Evolutionary conservation across 2,329 filamentous ascomycete genomes (phyloP), one percentile per base, ranked within the genome.

Genomic region (Calcarisporium arbuscula): DNA sequence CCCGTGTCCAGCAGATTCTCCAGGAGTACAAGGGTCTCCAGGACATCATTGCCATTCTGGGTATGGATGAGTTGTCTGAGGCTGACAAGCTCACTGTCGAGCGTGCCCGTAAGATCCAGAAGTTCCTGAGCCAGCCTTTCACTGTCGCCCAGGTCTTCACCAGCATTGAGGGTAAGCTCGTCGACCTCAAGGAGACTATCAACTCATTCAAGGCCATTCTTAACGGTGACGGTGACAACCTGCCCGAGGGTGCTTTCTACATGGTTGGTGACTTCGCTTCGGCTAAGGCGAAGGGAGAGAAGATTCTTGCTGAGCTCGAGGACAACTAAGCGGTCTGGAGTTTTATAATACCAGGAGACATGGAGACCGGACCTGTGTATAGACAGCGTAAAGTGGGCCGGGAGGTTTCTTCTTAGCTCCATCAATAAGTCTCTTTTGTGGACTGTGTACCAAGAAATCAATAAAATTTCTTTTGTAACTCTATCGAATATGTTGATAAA

Each of bases 21-120:
- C 92, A 98, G 75, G 92, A 96, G 79, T 98, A 98, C 85, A 96
- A 96, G 85, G 96, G 90, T 49, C 87, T 98, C 53, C 92, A 98
- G 77, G 92, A 98, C 77, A 98, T 98, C 82, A 95, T 95, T 77
- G 92, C 92, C 70, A 98, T 98, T 88, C 73, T 96, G 65, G 90
- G 90, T 83, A 96, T 98, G 92, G 92, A 98, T 70, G 92, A 98
- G 68, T 74, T 98, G 72, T 96, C 92, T 49, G 92, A 96, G 78
- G 85, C 85, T 58, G 92, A 98, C 71, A 95, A 98, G 84, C 82
- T 98, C 60, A 96, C 92, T 56, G 92, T 98, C 78, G 92, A 98
- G 84, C 92, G 92, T 82, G 92, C 92, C 69, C 90, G 92, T 77
- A 96, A 96, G 81, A 83, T 98, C 65, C 92, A 98, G 80, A 85